phyloP scores from a whole-genome alignment of 257 asterid genomes.

The Solanum bukasovii region DNA sequence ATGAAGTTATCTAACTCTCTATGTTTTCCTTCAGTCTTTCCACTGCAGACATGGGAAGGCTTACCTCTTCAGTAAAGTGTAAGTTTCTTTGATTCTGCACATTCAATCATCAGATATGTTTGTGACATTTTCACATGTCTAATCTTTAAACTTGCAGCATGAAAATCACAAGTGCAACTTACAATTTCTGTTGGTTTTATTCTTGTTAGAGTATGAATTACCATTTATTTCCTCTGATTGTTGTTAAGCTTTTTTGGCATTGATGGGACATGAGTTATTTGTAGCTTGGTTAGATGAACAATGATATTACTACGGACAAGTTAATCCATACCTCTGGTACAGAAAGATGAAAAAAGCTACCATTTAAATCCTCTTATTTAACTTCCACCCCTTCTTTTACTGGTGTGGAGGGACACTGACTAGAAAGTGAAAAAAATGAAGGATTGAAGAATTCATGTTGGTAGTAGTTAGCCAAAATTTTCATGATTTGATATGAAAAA shows the following conservation, averaged over 20 bases:
- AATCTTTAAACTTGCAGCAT: neutral
- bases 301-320: neutral
- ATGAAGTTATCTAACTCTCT: constrained; percentile 1
- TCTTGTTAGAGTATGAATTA: neutral
- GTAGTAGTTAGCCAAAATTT: neutral
- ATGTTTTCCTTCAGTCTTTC: constrained; percentile 34
- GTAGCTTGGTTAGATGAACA: neutral
- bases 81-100: constrained; percentile 32
- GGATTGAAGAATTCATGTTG: neutral
- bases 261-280: neutral
- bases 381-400: neutral
- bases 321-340: neutral
- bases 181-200: neutral
- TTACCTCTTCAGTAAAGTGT: constrained; percentile 71
- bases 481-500: neutral
- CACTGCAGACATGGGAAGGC: constrained; percentile 67
- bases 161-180: neutral
- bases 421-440: neutral
- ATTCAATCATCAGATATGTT: neutral
- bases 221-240: neutral
- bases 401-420: neutral
- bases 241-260: neutral
- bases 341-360: neutral
- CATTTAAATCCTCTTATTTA: neutral
- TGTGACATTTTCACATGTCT: neutral